Conservation (phyloP, 352 stramenopile species). For the Phytopythium kandeliae region DNA sequence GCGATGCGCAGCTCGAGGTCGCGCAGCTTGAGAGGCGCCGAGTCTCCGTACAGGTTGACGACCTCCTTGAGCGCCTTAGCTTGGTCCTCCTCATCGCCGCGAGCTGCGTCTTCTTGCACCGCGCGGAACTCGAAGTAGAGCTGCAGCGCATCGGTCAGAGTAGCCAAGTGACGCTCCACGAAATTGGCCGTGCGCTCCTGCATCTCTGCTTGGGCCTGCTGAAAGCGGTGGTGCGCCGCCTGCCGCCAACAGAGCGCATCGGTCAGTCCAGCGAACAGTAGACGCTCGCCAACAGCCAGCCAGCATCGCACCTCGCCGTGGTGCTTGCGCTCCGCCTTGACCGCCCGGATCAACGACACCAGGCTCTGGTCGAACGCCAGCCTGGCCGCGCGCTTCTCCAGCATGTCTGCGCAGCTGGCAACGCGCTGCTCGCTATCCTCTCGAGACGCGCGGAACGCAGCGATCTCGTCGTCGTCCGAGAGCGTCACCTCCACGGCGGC, state of each 20-base stretch:
- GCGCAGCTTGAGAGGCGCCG: conserved; percentile 47
- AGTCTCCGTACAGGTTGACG: conserved; percentile 57
- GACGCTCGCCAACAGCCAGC: no score
- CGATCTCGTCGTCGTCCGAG: conserved; percentile 26
- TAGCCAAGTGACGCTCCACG: conserved; percentile 16
- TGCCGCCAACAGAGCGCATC: not conserved
- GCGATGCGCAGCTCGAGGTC: conserved; percentile 64
- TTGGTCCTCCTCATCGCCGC: conserved; percentile 37
- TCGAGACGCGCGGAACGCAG: conserved; percentile 20
- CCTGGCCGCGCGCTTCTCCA: conserved; percentile 19
- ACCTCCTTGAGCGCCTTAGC: conserved; percentile 37
- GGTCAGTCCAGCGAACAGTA: no score
- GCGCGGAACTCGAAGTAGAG: conserved; percentile 62
- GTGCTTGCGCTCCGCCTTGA: conserved; percentile 12
- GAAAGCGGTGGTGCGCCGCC: conserved; percentile 21
- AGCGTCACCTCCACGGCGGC: conserved; percentile 30
- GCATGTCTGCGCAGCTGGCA: conserved; percentile 3
- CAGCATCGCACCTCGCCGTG: conserved; percentile 14
- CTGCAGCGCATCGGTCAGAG: conserved; percentile 31
- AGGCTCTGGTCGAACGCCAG: conserved; percentile 29
- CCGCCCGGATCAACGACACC: conserved; percentile 21
- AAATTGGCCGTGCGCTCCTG: conserved; percentile 9
- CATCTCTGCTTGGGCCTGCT: conserved; percentile 9
- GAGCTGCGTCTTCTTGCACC: conserved; percentile 41
- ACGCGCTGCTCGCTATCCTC: conserved; percentile 20